Evolutionary conservation across 2,329 filamentous ascomycete genomes (phyloP).

Genomic region (Hysterium pulicare): DNA sequence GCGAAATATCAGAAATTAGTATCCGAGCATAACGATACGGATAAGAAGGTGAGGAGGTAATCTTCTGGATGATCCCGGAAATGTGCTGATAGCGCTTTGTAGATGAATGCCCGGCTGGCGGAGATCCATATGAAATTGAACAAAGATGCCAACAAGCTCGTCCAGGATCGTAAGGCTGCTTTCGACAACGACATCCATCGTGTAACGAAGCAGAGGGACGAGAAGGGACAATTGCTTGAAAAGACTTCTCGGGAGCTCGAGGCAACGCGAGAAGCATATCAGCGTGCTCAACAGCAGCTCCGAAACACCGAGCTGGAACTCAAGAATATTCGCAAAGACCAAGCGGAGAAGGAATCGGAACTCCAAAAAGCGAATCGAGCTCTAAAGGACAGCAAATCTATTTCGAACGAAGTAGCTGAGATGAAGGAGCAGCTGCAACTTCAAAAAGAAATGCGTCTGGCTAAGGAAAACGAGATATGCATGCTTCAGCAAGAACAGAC

Average conservation of each 20-base stretch:
- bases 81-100: neutral
- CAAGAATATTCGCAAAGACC: conserved; percentile 9
- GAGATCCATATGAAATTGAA: conserved; percentile 6
- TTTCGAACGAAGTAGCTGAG: conserved; percentile 7
- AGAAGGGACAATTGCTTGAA: conserved; percentile 10
- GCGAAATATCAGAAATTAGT: neutral
- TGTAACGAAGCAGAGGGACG: conserved; percentile 12
- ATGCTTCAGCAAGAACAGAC: conserved; percentile 1
- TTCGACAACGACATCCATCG: conserved; percentile 14
- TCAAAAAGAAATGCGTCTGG: neutral
- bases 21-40: neutral
- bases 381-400: neutral
- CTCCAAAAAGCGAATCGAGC: conserved; percentile 5
- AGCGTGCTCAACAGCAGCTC: conserved; percentile 7
- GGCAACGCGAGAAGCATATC: conserved; percentile 6
- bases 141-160: conserved; percentile 7
- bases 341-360: conserved; percentile 7
- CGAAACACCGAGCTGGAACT: conserved; percentile 7
- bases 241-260: conserved; percentile 8
- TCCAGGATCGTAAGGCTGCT: conserved; percentile 13
- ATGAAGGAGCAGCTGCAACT: conserved; percentile 11
- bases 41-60: neutral
- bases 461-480: neutral
- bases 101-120: neutral
- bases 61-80: neutral